Evolutionary conservation across 805 yeast genomes (phyloP), one percentile per base, ranked within the genome.

Genomic region (Candida glaebosa): DNA sequence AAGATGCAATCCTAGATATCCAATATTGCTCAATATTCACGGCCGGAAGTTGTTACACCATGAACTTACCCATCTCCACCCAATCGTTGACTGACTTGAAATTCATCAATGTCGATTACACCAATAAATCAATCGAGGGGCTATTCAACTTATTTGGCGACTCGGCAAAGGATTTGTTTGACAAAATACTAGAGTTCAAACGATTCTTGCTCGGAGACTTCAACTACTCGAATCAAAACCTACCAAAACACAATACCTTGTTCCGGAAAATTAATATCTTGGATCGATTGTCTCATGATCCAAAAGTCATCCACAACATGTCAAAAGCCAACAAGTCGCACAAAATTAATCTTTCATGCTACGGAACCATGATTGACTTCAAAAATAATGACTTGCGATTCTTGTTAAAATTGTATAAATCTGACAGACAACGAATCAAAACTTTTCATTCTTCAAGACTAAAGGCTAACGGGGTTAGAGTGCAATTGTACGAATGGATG

Each of bases 401-500:
- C 38, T 41, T 59, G 12, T 39, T 45, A 3, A 9, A 37, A 8
- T 28, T 40, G 10, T 40, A 40, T 10, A 25, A 31, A 33, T 30
- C 45, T 5, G 40, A 46, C n/a, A 45, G 16, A 24, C 38, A 38
- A 10, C 20, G 36, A 40, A 33, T 18, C 17, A 2, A 34, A 3
- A 17, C 44, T 17, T 30, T 35, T 12, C 56, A 53, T 43, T 42
- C 54, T 12, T 47, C 48, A 3, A 50, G 53, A 35, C 42, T 54
- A 14, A 49, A 47, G 32, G 50, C 58, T 12, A 51, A 45, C 25
- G 41, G 53, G 28, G 48, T 57, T 2, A 47, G 58, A 31, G 41
- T 56, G 4, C 73, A 68, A 38, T 41, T 69, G 12, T 45, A 51
- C 5, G 65, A 65, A 42, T 69, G 75, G 75, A 58, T 68, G 53